Evolutionary conservation across 164 flowering plant species (phyloP).

Genomic region (Tetrastigma voinierianum): DNA sequence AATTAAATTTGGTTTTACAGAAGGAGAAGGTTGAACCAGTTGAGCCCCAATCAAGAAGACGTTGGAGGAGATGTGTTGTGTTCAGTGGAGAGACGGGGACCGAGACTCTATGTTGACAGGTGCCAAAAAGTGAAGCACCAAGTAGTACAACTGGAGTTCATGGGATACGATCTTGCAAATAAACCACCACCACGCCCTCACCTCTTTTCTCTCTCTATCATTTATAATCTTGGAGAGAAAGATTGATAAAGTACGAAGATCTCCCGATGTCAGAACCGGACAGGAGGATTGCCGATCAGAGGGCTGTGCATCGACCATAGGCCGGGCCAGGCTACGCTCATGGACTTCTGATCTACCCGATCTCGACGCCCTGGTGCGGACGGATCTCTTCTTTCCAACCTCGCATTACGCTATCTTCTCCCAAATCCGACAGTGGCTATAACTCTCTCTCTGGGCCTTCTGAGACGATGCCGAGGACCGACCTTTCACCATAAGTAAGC

Average conservation of each 20-base stretch:
- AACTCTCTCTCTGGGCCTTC: constrained; percentile 78
- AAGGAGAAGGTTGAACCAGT: too few species aligned
- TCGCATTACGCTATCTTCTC: constrained; percentile 38
- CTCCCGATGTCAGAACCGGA: constrained; percentile 20
- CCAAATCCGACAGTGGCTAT: constrained; percentile 56
- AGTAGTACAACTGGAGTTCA: constrained; percentile 12
- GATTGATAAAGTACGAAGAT: neutral
- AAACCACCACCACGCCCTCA: neutral
- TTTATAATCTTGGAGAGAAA: neutral
- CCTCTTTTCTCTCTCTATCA: constrained; percentile 12
- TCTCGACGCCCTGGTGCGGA: constrained; percentile 66
- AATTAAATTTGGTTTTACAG: too few species aligned
- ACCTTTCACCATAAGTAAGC: neutral
- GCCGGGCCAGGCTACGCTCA: constrained; percentile 17
- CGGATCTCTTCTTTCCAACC: constrained; percentile 44
- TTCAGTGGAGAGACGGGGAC: constrained; percentile 4
- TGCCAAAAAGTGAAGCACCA: neutral
- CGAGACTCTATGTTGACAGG: neutral
- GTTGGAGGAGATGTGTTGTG: neutral
- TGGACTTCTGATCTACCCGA: constrained; percentile 70
- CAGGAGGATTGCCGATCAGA: constrained; percentile 5
- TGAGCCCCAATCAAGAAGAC: too few species aligned
- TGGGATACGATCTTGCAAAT: constrained; percentile 13
- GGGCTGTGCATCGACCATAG: neutral
- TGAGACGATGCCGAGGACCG: constrained; percentile 44